A percentile compares a stretch with the other conserved stretches of the same genome.
These are phyloP conservation scores for Moniliophthora roreri DNA, from an alignment of 1,284 basidiomycete genomes.

Conservation along the genomic window DNA sequence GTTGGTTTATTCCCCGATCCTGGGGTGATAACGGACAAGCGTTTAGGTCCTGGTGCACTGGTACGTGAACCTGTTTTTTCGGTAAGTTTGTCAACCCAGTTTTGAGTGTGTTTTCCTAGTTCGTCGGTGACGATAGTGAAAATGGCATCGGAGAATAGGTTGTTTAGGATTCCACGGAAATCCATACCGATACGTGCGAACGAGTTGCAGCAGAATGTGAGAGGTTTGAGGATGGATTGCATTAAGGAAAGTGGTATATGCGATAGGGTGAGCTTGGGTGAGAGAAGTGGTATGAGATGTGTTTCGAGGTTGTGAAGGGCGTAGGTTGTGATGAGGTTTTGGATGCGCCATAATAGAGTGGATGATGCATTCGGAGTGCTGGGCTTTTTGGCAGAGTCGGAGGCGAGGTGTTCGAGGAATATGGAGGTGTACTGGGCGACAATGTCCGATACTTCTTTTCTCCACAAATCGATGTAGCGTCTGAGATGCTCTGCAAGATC, in stretches of 20 bases:
- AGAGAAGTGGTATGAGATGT: constrained; percentile 63
- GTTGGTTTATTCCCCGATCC: constrained; percentile 9
- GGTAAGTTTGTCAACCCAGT: constrained; percentile 12
- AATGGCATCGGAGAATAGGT: constrained; percentile 65
- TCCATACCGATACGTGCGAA: constrained; percentile 91
- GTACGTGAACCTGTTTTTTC: constrained; percentile 28
- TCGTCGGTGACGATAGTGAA: constrained; percentile 39
- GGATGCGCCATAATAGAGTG: constrained; percentile 29
- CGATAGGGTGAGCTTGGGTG: constrained; percentile 45
- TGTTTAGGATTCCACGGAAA: constrained; percentile 67
- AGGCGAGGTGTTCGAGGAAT: constrained; percentile 68
- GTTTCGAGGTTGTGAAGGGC: constrained; percentile 47
- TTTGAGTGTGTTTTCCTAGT: constrained; percentile 29
- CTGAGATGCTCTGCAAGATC: constrained; percentile 80
- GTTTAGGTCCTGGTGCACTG: constrained; percentile 2
- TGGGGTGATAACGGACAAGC: constrained; percentile 4
- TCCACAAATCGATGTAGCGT: constrained; percentile 88
- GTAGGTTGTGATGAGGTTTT: constrained; percentile 54
- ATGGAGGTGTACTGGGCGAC: constrained; percentile 88
- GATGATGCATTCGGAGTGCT: constrained; percentile 15
- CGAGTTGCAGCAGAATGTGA: constrained; percentile 90
- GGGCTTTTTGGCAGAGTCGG: constrained; percentile 20
- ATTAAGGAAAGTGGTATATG: constrained; percentile 60
- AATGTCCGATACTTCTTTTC: constrained; percentile 91
- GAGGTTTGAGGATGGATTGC: constrained; percentile 83